Evolutionary conservation across 805 yeast genomes (phyloP).

Genomic region (Metschnikowia bowlesiae): DNA sequence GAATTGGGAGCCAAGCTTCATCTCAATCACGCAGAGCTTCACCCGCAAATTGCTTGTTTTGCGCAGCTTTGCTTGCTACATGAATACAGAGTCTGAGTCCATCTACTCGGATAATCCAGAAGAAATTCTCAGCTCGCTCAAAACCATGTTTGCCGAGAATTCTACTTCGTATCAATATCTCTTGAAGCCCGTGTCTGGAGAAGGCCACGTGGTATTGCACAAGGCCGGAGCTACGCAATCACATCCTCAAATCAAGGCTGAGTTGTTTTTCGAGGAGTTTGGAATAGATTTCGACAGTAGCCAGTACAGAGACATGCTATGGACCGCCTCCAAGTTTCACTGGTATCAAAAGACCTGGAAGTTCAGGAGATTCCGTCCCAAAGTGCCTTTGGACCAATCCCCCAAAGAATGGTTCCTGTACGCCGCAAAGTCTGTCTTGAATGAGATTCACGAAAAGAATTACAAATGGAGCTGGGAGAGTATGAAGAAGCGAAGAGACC

Average conservation of each 20-base stretch:
- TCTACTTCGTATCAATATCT: conserved; percentile 46
- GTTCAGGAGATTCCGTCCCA: conserved; percentile 70
- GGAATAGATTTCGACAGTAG: conserved; percentile 80
- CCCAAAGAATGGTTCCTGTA: conserved; percentile 81
- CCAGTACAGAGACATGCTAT: conserved; percentile 77
- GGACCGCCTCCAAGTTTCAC: conserved; percentile 77
- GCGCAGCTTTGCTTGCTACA: conserved; percentile 71
- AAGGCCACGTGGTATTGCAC: conserved; percentile 75
- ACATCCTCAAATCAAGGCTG: conserved; percentile 66
- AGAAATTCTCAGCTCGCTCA: conserved; percentile 46
- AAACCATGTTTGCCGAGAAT: conserved; percentile 36
- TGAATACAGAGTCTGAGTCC: conserved; percentile 66
- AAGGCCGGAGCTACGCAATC: conserved; percentile 70
- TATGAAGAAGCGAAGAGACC: conserved; percentile 65
- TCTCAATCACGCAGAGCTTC: conserved; percentile 59
- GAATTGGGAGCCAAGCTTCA: conserved; percentile 80
- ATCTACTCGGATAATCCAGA: conserved; percentile 47
- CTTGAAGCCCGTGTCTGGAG: conserved; percentile 83
- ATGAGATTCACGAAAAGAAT: conserved; percentile 78
- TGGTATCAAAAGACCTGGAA: conserved; percentile 73
- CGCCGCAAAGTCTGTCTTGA: conserved; percentile 68
- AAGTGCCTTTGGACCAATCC: conserved; percentile 46
- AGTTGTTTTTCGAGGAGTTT: conserved; percentile 80
- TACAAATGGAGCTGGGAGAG: conserved; percentile 87
- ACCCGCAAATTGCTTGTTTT: conserved; percentile 76